Percentiles rank a stretch among this genome's conserved stretches.
phyloP scores from a whole-genome alignment of 1,284 basidiomycete species.

The Neonothopanus nambi region DNA sequence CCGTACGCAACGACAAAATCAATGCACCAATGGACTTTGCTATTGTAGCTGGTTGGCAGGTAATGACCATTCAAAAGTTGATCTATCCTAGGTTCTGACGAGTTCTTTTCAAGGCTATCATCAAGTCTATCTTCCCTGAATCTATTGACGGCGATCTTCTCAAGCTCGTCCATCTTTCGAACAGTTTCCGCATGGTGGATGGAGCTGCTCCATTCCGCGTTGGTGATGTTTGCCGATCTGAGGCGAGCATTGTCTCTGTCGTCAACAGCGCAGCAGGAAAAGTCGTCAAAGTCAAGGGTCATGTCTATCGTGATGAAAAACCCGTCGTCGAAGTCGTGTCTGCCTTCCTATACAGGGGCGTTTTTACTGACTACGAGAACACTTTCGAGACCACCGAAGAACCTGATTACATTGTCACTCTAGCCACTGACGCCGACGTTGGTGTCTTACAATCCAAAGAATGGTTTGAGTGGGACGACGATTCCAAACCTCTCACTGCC shows the following conservation, averaged over 20 bases:
- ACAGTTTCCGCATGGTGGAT: constrained; percentile 89
- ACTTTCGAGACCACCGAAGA: constrained; percentile 94
- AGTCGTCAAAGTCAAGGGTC: constrained; percentile 89
- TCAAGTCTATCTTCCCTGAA: constrained; percentile 95
- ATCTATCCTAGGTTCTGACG: background rate
- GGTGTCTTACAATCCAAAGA: constrained; percentile 95
- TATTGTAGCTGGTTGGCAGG: constrained; percentile 97
- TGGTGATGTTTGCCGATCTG: constrained; percentile 89
- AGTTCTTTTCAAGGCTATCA: constrained; percentile 71
- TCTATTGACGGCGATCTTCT: constrained; percentile 91
- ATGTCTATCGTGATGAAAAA: constrained; percentile 73
- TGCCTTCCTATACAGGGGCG: constrained; percentile 95
- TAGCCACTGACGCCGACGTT: constrained; percentile 79
- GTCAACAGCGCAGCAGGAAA: constrained; percentile 93
- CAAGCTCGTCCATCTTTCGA: constrained; percentile 95
- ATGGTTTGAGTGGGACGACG: constrained; percentile 97
- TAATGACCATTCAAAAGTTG: constrained; percentile 35
- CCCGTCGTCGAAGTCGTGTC: constrained; percentile 93
- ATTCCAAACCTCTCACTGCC: constrained; percentile 73
- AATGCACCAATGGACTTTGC: constrained; percentile 98
- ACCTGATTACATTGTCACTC: constrained; percentile 81
- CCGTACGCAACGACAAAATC: constrained; percentile 65
- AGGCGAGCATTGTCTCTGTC: constrained; percentile 88
- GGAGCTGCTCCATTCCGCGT: constrained; percentile 77
- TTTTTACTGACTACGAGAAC: constrained; percentile 91